A percentile compares a stretch with the other conserved stretches of the same genome.
Conservation (phyloP, 2,329 filamentous ascomycete genomes). For the Phoma sp. region DNA sequence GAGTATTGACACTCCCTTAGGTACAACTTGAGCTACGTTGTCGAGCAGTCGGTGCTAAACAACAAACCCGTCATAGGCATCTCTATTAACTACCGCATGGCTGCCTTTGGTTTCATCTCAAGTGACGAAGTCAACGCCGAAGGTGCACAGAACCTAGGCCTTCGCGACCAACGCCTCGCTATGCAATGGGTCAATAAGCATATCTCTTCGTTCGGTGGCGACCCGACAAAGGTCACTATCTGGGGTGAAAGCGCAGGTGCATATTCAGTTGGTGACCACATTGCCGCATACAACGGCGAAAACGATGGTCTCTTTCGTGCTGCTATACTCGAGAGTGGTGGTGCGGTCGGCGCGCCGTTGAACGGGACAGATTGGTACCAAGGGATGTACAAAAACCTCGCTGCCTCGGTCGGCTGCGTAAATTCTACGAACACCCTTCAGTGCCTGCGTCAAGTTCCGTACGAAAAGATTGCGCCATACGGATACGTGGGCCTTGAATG, state of each 20-base stretch:
- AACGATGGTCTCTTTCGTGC: constrained; percentile 52
- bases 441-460: constrained; percentile 38
- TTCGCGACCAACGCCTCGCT: constrained; percentile 68
- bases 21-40: constrained; percentile 44
- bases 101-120: constrained; percentile 59
- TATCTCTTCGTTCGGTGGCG: constrained; percentile 61
- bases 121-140: constrained; percentile 49
- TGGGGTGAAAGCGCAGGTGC: constrained; percentile 68
- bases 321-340: constrained; percentile 50
- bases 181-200: constrained; percentile 68
- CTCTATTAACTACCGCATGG: constrained; percentile 58
- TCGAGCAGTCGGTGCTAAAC: constrained; percentile 40
- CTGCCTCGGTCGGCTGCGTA: constrained; percentile 33
- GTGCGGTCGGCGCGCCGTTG: constrained; percentile 40
- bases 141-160: constrained; percentile 57
- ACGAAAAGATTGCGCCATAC: constrained; percentile 35
- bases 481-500: constrained; percentile 39
- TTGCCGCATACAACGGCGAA: constrained; percentile 50
- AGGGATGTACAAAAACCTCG: constrained; percentile 40
- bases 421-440: constrained; percentile 32
- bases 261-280: constrained; percentile 59
- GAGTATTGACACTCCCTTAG: constrained; percentile 11
- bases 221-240: constrained; percentile 66
- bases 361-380: constrained; percentile 45
- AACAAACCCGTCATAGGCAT: constrained; percentile 42